These are phyloP conservation scores for Grosmannia huntii DNA, from an alignment of 2,329 filamentous ascomycete species.

Conservation along the genomic window DNA sequence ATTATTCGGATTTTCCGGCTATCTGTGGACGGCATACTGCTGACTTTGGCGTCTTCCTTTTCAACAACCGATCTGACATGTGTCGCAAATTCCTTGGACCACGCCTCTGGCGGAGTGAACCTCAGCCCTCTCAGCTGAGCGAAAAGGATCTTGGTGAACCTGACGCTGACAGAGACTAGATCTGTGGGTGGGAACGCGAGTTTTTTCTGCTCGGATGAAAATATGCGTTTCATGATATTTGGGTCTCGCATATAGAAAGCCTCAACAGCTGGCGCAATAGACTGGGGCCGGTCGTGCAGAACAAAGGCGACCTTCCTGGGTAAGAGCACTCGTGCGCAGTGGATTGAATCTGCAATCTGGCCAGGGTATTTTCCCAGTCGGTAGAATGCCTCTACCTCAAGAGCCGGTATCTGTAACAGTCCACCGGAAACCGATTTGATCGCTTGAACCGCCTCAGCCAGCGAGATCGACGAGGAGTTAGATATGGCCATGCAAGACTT, in stretches of 20 bases:
- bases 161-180: conserved; percentile 64
- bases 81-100: conserved; percentile 26
- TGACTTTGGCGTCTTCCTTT: conserved; percentile 7
- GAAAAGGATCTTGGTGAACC: conserved; percentile 80
- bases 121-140: conserved; percentile 82
- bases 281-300: conserved; percentile 59
- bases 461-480: conserved; percentile 31
- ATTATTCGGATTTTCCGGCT: conserved; percentile 21
- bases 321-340: conserved; percentile 59
- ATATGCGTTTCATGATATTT: conserved; percentile 55
- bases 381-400: conserved; percentile 87
- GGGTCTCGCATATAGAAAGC: conserved; percentile 87
- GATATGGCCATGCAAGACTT: not conserved
- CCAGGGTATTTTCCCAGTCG: conserved; percentile 71
- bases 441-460: conserved; percentile 50
- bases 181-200: conserved; percentile 58
- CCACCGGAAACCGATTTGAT: conserved; percentile 42
- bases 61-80: conserved; percentile 13
- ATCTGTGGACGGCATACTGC: not conserved
- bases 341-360: conserved; percentile 62
- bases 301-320: conserved; percentile 74
- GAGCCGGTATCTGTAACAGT: conserved; percentile 56
- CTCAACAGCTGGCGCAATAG: conserved; percentile 74
- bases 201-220: conserved; percentile 25
- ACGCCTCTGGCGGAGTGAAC: conserved; percentile 52